Percentiles rank a stretch among this genome's conserved stretches.
Conservation (phyloP, 148 eudicot species). For the Salicornia ramosissima region DNA sequence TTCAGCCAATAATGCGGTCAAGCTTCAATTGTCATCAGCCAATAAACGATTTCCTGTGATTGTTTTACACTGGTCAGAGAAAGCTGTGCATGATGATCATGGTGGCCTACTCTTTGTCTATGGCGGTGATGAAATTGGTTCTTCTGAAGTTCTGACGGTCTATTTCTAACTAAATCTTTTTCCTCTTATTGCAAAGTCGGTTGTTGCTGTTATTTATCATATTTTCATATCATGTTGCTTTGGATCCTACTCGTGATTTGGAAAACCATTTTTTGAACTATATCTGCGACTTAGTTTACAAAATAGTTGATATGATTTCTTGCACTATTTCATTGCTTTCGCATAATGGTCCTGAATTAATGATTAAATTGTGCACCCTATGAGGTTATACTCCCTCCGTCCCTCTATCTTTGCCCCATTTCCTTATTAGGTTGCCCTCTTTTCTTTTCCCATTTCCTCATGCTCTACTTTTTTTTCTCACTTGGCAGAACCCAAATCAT, state of each 20-base stretch:
- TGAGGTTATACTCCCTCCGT: too few relatives aligned
- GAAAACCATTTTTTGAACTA: background rate
- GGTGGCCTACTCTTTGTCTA: constrained; percentile 81
- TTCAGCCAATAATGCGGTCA: constrained; percentile 47
- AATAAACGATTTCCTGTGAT: constrained; percentile 84
- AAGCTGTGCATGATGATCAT: constrained; percentile 33
- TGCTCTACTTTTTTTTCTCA: too few relatives aligned
- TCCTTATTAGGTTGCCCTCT: too few relatives aligned
- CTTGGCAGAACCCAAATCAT: too few relatives aligned
- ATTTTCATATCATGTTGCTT: background rate
- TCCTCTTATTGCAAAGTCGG: constrained; percentile 3
- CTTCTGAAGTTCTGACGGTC: constrained; percentile 96
- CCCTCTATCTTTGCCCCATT: too few relatives aligned
- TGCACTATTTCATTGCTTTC: background rate
- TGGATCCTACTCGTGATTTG: background rate
- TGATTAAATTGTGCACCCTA: constrained; percentile 1
- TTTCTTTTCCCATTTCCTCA: too few relatives aligned
- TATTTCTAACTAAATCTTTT: constrained; percentile 23
- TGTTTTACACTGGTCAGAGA: constrained; percentile 70
- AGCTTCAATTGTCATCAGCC: constrained; percentile 71
- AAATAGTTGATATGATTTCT: background rate
- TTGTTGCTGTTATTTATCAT: constrained; percentile 6
- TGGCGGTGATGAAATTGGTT: constrained; percentile 93
- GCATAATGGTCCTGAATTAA: background rate
- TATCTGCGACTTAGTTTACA: background rate